Evolutionary conservation across 768 basidiomycete genomes (phyloP).

Genomic region (Boletus barrowsii): DNA sequence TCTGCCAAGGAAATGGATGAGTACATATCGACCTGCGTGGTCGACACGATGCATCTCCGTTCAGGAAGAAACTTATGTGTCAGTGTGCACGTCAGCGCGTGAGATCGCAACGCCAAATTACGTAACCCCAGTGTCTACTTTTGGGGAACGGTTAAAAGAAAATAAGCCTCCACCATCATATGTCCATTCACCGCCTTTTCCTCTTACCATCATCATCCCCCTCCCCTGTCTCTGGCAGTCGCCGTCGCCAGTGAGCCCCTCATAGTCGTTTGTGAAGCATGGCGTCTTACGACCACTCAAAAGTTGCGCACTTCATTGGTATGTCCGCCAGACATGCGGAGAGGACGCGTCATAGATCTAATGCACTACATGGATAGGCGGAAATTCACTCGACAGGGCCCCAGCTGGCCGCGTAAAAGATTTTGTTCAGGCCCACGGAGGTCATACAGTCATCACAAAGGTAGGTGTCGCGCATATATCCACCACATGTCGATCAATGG

Average conservation of each 20-base stretch:
- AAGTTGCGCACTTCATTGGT: slow-evolving; percentile 67
- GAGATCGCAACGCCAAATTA: slow-evolving; percentile 7
- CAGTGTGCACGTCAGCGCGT: too few species aligned
- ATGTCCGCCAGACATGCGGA: slow-evolving; percentile 9
- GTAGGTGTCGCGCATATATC: slow-evolving; percentile 43
- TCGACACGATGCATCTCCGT: slow-evolving; percentile 10
- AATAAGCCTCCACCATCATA: slow-evolving; percentile 18
- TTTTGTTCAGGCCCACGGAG: slow-evolving; percentile 88
- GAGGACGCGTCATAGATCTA: slow-evolving; percentile 9
- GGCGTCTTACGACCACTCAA: slow-evolving; percentile 51
- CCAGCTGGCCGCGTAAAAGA: slow-evolving; percentile 76
- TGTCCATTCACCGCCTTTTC: slow-evolving; percentile 3
- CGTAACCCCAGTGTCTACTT: slow-evolving; percentile 32
- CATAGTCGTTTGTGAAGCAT: slow-evolving; percentile 17
- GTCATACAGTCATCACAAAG: slow-evolving; percentile 98
- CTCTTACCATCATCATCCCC: slow-evolving; percentile 21
- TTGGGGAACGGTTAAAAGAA: slow-evolving; percentile 27
- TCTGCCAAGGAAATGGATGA: slow-evolving; percentile 9
- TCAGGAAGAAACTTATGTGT: background rate
- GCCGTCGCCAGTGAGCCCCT: background rate
- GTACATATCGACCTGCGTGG: slow-evolving; percentile 9
- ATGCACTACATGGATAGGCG: slow-evolving; percentile 53
- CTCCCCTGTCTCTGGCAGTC: slow-evolving; percentile 5
- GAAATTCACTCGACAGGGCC: slow-evolving; percentile 87
- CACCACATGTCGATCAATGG: slow-evolving; percentile 7